These are phyloP conservation scores for Solanum chiquidenum DNA, from an alignment of 257 asterid genomes.

Conservation along the genomic window DNA sequence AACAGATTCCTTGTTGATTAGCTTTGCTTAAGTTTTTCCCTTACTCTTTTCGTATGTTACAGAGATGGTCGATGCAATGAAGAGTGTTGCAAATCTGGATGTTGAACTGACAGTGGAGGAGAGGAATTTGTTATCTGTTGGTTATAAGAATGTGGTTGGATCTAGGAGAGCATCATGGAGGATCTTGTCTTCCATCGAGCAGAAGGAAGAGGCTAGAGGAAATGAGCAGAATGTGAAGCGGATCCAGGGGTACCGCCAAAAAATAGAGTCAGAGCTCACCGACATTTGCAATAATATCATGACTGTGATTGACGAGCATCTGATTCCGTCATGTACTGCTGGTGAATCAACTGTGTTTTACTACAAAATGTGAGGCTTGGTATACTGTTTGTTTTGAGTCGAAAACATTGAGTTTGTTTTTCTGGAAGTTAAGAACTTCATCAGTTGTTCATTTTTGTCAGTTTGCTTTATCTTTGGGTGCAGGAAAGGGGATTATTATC, in stretches of 20 bases:
- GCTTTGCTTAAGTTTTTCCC: neutral
- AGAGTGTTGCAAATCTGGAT: constrained; percentile 1
- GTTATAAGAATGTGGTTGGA: constrained; percentile 13
- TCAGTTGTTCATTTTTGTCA: neutral
- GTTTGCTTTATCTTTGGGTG: neutral
- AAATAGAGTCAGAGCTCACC: constrained; percentile 4
- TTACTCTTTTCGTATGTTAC: neutral
- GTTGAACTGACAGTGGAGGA: constrained; percentile 10
- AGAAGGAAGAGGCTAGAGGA: constrained; percentile 10
- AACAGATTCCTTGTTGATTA: neutral
- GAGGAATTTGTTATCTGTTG: constrained; percentile 12
- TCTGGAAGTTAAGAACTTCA: neutral
- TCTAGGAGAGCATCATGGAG: constrained; percentile 15
- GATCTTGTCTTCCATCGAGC: constrained; percentile 12
- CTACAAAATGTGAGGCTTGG: constrained; percentile 10
- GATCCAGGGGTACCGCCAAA: constrained; percentile 7
- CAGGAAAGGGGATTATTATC: constrained; percentile 46
- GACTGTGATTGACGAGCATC: constrained; percentile 12
- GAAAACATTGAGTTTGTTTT: neutral
- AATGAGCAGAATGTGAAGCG: constrained; percentile 14
- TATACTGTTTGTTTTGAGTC: neutral
- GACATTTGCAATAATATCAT: constrained; percentile 8
- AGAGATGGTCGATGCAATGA: constrained; percentile 17
- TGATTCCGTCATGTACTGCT: constrained; percentile 4
- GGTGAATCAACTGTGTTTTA: constrained; percentile 10